Base-by-base conservation (phyloP, 305 asterid genomes). In the Solanum hybrid region DNA sequence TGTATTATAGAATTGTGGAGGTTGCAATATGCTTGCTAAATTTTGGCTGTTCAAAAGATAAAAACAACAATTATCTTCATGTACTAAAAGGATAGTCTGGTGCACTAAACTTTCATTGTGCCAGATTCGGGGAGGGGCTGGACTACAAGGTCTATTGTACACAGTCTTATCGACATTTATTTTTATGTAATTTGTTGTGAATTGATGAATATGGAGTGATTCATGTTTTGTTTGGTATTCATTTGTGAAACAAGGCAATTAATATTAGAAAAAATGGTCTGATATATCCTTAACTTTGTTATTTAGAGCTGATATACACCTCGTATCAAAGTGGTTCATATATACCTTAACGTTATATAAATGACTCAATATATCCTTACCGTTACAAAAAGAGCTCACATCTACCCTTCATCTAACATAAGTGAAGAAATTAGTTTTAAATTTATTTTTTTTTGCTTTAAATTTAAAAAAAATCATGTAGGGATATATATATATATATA, bases 71-170 rank as follows among this genome's bases (percentile, higher is more conserved):
- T 14, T 14, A n/a, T 29, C 79, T 73, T 73, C 79, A 13, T 72
- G 35, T 2, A 27, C 6, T 9, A 71, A 71, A 71, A 27, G 9
- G 10, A 14, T 13, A 71, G 19, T 14, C 4, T 12, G 3, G 13
- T 31, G 6, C 2, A 75, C 6, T 31, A 29, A 75, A 14, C 3
- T 73, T 15, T 0, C 9, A 31, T 7, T 27, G 4, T 12, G n/a
- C 19, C 4, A 0, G 6, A 3, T 15, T 75, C 0, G n/a, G 1
- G 7, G 2, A 31, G 36, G 38, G 3, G 2, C 2, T 4, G 12
- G 6, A 75, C 5, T 8, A 72, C 2, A 27, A 26, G 22, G 2
- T 27, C 77, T 11, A 5, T 72, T 27, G 10, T 72, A 72, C 2
- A 3, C 1, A 5, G 5, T 13, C 5, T 72, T 72, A 13, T 72